Evolutionary conservation across 768 basidiomycete species (phyloP).

Genomic region (Lactifluus pinguis): DNA sequence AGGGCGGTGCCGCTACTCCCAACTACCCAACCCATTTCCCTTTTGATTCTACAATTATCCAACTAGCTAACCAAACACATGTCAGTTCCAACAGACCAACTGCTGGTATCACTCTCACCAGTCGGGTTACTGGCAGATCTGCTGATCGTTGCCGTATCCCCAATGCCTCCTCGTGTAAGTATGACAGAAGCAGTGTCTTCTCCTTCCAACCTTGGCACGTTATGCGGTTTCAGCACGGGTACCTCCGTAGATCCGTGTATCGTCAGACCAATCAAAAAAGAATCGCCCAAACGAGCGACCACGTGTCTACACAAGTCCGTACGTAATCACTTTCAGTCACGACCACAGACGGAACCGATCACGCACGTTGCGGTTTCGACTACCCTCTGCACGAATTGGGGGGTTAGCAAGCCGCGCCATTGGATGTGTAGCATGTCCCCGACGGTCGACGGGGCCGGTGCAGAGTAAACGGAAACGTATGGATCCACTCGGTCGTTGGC

Average conservation of each 20-base stretch:
- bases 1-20: background rate
- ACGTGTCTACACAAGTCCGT: background rate
- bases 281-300: background rate
- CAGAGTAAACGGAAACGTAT: slow-evolving; percentile 57
- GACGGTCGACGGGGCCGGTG: slow-evolving; percentile 37
- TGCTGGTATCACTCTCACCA: slow-evolving; percentile 1
- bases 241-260: slow-evolving; percentile 36
- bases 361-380: slow-evolving; percentile 38
- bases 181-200: slow-evolving; percentile 45
- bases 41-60: slow-evolving; percentile 39
- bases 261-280: slow-evolving; percentile 39
- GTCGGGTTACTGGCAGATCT: background rate
- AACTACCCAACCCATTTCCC: slow-evolving; percentile 34
- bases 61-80: slow-evolving; percentile 21
- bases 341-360: background rate
- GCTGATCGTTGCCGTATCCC: background rate
- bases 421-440: slow-evolving; percentile 44
- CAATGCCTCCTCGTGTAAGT: slow-evolving; percentile 11
- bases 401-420: slow-evolving; percentile 52
- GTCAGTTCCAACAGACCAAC: background rate
- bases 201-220: slow-evolving; percentile 39
- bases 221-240: slow-evolving; percentile 37
- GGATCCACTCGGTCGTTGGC: slow-evolving; percentile 60
- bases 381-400: slow-evolving; percentile 43
- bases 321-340: background rate